These are phyloP conservation scores for Paxillus ammoniavirescens DNA, from an alignment of 768 basidiomycete genomes.

Conservation along the genomic window DNA sequence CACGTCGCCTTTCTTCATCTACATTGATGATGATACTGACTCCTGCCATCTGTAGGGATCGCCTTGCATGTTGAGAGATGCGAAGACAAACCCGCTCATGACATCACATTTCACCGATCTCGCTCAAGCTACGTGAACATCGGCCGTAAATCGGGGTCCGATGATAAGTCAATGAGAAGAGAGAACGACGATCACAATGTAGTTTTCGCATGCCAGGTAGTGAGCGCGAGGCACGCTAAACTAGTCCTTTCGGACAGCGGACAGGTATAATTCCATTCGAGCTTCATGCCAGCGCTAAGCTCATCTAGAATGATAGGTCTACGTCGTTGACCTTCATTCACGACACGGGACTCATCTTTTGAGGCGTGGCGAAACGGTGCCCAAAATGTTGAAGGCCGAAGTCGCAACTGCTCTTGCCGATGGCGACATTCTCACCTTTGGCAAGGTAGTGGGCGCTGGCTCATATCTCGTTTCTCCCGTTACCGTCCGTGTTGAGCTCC, in stretches of 20 bases:
- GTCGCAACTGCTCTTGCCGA: slow-evolving; percentile 56
- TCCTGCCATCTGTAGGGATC: slow-evolving; percentile 44
- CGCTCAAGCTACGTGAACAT: slow-evolving; percentile 55
- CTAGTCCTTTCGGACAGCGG: slow-evolving; percentile 71
- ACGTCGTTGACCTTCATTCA: slow-evolving; percentile 66
- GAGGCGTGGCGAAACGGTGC: slow-evolving; percentile 47
- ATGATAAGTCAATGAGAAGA: slow-evolving; percentile 37
- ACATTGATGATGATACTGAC: slow-evolving; percentile 13
- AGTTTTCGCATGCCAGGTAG: slow-evolving; percentile 74
- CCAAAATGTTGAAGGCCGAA: slow-evolving; percentile 53
- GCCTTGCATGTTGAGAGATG: slow-evolving; percentile 56
- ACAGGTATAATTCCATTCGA: slow-evolving; percentile 43
- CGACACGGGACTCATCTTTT: slow-evolving; percentile 77
- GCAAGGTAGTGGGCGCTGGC: slow-evolving; percentile 68
- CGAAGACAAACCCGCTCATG: slow-evolving; percentile 42
- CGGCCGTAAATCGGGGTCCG: slow-evolving; percentile 61
- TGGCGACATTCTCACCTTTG: slow-evolving; percentile 74
- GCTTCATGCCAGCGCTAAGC: slow-evolving; percentile 18
- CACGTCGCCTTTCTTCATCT: slow-evolving; percentile 28
- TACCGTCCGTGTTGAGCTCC: slow-evolving; percentile 56
- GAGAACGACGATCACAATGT: slow-evolving; percentile 47
- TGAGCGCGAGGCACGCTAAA: slow-evolving; percentile 77
- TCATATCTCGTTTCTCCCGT: slow-evolving; percentile 62
- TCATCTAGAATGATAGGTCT: slow-evolving; percentile 46
- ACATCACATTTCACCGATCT: slow-evolving; percentile 52